These are phyloP conservation scores for Phialophora macrospora DNA, from an alignment of 2,329 filamentous ascomycete species.

Conservation along the genomic window DNA sequence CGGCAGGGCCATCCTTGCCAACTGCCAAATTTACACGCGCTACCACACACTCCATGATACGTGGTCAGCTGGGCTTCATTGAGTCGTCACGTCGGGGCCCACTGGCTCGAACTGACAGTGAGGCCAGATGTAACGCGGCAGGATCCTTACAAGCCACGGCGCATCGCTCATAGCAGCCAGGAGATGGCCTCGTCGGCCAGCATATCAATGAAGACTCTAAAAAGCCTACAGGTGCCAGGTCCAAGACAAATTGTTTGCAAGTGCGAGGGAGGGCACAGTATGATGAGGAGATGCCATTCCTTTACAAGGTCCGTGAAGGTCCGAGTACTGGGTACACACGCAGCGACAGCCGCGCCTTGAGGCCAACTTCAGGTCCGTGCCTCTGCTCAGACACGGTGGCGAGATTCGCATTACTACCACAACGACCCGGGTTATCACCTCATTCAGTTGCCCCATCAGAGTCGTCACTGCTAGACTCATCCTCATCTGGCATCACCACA, in stretches of 20 bases:
- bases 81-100: neutral
- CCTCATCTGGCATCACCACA: slow-evolving; percentile 73
- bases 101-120: neutral
- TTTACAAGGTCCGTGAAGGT: neutral
- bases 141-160: neutral
- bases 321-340: neutral
- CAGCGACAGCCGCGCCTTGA: neutral
- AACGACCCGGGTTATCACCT: slow-evolving; percentile 15
- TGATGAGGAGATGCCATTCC: neutral
- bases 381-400: neutral
- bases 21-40: neutral
- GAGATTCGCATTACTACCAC: slow-evolving; percentile 10
- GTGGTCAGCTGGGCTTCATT: neutral
- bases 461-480: slow-evolving; percentile 32
- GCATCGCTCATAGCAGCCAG: neutral
- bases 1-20: neutral
- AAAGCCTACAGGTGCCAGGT: neutral
- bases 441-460: slow-evolving; percentile 26
- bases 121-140: neutral
- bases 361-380: neutral
- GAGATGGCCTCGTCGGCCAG: neutral
- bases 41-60: neutral
- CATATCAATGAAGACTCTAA: neutral
- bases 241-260: neutral
- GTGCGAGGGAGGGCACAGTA: neutral